phyloP scores from a whole-genome alignment of 208 protist genomes.

The Vickermania ingenoplastis region DNA sequence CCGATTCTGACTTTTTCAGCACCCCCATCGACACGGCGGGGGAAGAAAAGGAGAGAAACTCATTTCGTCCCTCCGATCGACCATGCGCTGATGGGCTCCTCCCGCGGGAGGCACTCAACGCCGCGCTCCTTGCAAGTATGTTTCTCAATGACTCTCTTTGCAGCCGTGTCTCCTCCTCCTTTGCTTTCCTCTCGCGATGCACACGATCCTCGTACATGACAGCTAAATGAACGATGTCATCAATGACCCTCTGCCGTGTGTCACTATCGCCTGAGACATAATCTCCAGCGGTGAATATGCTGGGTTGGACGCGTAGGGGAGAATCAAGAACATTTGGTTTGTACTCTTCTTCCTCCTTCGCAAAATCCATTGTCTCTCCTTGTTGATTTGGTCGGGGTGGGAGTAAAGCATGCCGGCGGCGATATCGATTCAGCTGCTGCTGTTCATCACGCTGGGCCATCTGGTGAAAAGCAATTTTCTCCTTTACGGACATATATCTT shows the following conservation, averaged over 20 bases:
- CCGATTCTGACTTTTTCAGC: not conserved
- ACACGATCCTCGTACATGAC: slow-evolving; percentile 2
- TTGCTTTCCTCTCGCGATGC: not conserved
- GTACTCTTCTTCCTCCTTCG: slow-evolving; percentile 13
- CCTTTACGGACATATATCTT: slow-evolving; percentile 15
- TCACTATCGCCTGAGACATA: not conserved
- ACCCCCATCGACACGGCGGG: not conserved
- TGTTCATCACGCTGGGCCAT: slow-evolving; percentile 11
- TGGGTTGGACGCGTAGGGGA: slow-evolving; percentile 18
- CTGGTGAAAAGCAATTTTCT: slow-evolving; percentile 12
- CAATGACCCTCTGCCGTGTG: not conserved
- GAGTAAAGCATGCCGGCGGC: not conserved
- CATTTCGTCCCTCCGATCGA: not conserved
- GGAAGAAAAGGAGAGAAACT: not conserved
- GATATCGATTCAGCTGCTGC: slow-evolving; percentile 8
- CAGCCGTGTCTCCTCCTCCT: slow-evolving; percentile 1
- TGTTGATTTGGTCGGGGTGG: not conserved
- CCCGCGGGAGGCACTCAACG: not conserved
- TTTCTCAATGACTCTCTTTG: slow-evolving; percentile 15
- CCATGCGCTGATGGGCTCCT: not conserved
- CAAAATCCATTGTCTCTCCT: not conserved
- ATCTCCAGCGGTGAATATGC: not conserved
- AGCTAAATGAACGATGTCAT: slow-evolving; percentile 6
- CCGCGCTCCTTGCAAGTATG: slow-evolving; percentile 8
- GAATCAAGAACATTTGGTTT: slow-evolving; percentile 9